These are phyloP conservation scores for Linnemannia schmuckeri DNA, from an alignment of 192 early-diverging fungal genomes.

Conservation along the genomic window DNA sequence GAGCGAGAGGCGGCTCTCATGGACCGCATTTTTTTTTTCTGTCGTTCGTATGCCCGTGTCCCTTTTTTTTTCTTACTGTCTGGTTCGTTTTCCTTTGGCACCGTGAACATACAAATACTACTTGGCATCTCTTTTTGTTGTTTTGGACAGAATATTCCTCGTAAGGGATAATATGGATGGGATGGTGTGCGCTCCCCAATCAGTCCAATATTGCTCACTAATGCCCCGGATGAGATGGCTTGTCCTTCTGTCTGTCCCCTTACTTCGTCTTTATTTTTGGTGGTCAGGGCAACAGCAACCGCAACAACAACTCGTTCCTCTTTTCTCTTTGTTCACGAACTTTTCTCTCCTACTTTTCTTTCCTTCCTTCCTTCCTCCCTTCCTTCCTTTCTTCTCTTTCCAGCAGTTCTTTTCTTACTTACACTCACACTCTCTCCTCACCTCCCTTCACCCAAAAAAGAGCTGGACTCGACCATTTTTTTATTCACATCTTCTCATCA, in stretches of 20 bases:
- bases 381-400: neutral
- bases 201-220: neutral
- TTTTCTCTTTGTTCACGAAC: neutral
- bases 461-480: neutral
- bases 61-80: too few species aligned
- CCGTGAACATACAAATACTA: neutral
- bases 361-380: neutral
- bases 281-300: neutral
- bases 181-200: neutral
- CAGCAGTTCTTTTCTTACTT: neutral
- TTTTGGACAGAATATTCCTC: neutral
- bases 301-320: neutral
- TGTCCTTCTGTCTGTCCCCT: neutral
- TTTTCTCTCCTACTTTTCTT: neutral
- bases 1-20: neutral
- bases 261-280: neutral
- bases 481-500: neutral
- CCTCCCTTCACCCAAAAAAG: neutral
- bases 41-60: too few species aligned
- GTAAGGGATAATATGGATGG: neutral
- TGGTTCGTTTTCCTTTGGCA: neutral
- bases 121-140: neutral
- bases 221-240: neutral
- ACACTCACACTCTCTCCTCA: neutral
- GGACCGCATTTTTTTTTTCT: neutral